These are phyloP conservation scores for Podospora didyma DNA, from an alignment of 495 filamentous ascomycete species.

Conservation along the genomic window DNA sequence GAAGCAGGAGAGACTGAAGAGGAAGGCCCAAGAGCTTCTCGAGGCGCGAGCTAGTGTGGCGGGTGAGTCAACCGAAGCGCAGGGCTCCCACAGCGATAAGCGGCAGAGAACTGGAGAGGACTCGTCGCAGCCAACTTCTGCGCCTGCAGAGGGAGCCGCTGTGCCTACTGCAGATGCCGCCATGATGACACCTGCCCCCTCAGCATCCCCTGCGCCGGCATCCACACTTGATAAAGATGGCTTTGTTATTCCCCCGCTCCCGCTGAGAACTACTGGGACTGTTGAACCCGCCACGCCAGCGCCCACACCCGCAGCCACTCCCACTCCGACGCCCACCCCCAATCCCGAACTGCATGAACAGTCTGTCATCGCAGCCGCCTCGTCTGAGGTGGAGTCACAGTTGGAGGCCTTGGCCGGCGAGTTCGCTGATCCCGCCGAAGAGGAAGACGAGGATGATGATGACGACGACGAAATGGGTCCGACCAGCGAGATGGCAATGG, in stretches of 20 bases:
- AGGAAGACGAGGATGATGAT: constrained; percentile 29
- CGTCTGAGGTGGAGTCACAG: constrained; percentile 10
- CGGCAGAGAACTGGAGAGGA: constrained; percentile 11
- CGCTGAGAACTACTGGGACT: constrained; percentile 6
- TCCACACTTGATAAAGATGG: constrained; percentile 25
- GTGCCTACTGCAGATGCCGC: neutral
- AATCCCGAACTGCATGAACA: constrained; percentile 6
- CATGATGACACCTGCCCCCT: neutral
- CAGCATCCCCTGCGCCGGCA: neutral
- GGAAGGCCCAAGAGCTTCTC: constrained; percentile 19
- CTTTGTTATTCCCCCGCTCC: constrained; percentile 23
- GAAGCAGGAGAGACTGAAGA: constrained; percentile 48
- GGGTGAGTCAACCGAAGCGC: constrained; percentile 18
- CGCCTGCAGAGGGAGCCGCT: neutral
- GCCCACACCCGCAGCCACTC: constrained; percentile 1
- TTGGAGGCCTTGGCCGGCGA: constrained; percentile 29
- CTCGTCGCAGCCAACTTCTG: constrained; percentile 15
- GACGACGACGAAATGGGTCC: constrained; percentile 26
- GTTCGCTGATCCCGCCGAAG: constrained; percentile 29
- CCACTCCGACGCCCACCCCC: neutral
- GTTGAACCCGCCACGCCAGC: constrained; percentile 1
- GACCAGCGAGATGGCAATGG: constrained; percentile 32
- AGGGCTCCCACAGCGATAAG: constrained; percentile 14
- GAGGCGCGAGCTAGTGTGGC: constrained; percentile 28
- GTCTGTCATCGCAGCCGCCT: constrained; percentile 12